Base-by-base conservation (phyloP, 2,329 filamentous ascomycete genomes). In the Fusarium mundagurra region DNA sequence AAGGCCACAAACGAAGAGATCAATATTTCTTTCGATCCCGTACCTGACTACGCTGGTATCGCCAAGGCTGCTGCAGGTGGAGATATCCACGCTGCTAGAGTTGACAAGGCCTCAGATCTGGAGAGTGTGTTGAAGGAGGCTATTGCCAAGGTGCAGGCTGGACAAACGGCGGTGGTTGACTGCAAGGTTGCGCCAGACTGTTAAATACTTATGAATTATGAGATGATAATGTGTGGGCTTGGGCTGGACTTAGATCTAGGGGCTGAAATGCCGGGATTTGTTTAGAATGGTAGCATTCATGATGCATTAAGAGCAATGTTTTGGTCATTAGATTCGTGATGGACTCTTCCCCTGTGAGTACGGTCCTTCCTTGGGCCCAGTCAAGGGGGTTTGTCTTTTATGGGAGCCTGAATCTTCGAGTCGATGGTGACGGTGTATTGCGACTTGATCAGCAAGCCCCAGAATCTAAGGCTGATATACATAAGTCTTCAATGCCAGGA, bases 1-100 rank as follows among this genome's bases (percentile, higher is more conserved):
- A 83, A 81, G 74, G 87, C 88, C 2, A 87, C 84, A n/a, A 90
- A 90, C 78, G 88, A 90, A 65, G 90, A 91, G 78, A 86, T 91
- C 73, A 91, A 90, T 76, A 90, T 91, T 71, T 88, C 87, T 2
- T 90, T 91, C 69, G 83, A 85, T 33, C 90, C 90, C 0, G 83
- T 84, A 9, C 90, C 89, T 0, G 88, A 91, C 78, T 91, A 89
- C 75, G 80, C 88, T 1, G 89, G 88, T 43, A 90, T 91, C 57
- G 90, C 89, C 27, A 89, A 89, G 81, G 89, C 89, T 2, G 88
- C 89, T 0, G 86, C 87, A 0, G 87, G 86, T 3, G 89, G 89
- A 12, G 84, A 89, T 27, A 80, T 90, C 13, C 86, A 86, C 64
- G 83, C 88, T 0, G 86, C 85, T 0, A 81, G 80, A 61, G 87